These are phyloP conservation scores for Sporothrix schenckii DNA, from an alignment of 2,329 filamentous ascomycete genomes.

Conservation along the genomic window DNA sequence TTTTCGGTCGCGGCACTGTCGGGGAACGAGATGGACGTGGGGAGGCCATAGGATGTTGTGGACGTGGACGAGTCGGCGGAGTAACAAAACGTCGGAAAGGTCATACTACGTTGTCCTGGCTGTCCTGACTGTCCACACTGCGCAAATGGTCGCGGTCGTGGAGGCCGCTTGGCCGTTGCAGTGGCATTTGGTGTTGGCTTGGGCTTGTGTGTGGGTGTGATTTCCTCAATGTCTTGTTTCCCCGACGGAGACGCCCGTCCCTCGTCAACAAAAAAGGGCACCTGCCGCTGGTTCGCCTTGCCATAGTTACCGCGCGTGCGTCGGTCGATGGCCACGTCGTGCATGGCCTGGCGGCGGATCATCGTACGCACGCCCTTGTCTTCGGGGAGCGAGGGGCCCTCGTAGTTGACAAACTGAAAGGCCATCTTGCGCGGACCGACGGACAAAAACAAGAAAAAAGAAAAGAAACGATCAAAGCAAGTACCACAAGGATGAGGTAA, in stretches of 20 bases:
- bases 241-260: background rate
- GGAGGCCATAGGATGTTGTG: background rate
- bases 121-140: background rate
- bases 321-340: conserved; percentile 10
- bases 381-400: background rate
- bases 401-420: conserved; percentile 22
- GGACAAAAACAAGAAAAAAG: background rate
- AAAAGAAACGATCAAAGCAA: background rate
- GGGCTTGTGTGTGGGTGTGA: no score
- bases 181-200: background rate
- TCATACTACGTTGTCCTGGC: background rate
- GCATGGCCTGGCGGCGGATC: conserved; percentile 22
- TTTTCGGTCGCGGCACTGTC: conserved; percentile 8
- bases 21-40: conserved; percentile 3
- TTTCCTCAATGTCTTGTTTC: background rate
- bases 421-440: background rate
- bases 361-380: conserved; percentile 3
- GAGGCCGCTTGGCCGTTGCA: background rate
- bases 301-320: conserved; percentile 6
- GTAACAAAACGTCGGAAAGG: background rate
- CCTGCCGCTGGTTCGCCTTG: background rate
- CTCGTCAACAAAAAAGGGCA: background rate
- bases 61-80: background rate
- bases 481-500: background rate
- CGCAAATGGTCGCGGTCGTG: background rate